These are phyloP conservation scores for Phytophthora capsici DNA, from an alignment of 352 stramenopile genomes.

Conservation along the genomic window DNA sequence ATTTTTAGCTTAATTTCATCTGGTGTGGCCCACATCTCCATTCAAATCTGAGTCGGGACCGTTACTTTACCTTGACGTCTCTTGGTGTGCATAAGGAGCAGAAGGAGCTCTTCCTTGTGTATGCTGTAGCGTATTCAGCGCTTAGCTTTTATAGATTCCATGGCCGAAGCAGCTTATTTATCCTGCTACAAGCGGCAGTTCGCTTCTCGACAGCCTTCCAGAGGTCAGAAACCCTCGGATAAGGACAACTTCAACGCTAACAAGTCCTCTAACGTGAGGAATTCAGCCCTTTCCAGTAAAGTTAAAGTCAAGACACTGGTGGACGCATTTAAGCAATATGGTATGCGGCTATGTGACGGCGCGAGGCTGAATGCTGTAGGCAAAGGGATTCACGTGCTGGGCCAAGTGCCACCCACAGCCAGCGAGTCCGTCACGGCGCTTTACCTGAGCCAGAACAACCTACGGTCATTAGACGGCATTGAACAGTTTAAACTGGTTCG, in stretches of 20 bases:
- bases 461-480: slow-evolving; percentile 52
- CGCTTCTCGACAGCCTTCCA: slow-evolving; percentile 25
- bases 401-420: slow-evolving; percentile 52
- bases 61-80: slow-evolving; percentile 15
- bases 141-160: not conserved
- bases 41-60: slow-evolving; percentile 10
- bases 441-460: slow-evolving; percentile 86
- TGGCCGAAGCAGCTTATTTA: slow-evolving; percentile 1
- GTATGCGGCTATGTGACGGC: slow-evolving; percentile 71
- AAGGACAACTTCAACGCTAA: slow-evolving; percentile 25
- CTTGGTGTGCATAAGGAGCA: slow-evolving; percentile 31
- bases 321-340: slow-evolving; percentile 76
- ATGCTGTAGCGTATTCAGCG: not conserved
- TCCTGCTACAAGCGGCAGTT: slow-evolving; percentile 36
- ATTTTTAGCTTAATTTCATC: slow-evolving; percentile 29
- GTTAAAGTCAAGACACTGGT: slow-evolving; percentile 51
- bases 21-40: slow-evolving; percentile 7
- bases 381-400: slow-evolving; percentile 61
- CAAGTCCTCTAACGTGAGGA: slow-evolving; percentile 21
- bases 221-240: not conserved
- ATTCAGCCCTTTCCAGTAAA: slow-evolving; percentile 7
- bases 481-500: slow-evolving; percentile 70
- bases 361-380: slow-evolving; percentile 76
- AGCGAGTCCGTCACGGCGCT: slow-evolving; percentile 56
- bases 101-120: not conserved